These are phyloP conservation scores for Boletus vermiculosoides DNA, from an alignment of 768 basidiomycete species.

Conservation along the genomic window DNA sequence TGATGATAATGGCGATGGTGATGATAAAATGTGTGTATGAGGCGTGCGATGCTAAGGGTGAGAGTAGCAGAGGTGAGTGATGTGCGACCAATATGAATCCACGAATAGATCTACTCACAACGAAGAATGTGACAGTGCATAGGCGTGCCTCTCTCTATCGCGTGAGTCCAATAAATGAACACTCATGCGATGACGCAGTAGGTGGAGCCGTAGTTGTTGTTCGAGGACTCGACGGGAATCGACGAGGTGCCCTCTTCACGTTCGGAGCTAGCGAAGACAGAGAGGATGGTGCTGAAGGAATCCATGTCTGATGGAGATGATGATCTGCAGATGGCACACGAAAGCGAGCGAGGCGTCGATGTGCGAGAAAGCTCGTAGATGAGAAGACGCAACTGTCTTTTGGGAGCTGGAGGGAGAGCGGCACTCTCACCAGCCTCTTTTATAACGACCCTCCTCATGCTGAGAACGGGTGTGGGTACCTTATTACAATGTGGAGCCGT, in stretches of 20 bases:
- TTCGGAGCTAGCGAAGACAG: constrained; percentile 12
- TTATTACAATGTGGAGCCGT: neutral
- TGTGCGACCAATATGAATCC: neutral
- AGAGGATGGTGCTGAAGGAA: constrained; percentile 16
- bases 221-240: constrained; percentile 13
- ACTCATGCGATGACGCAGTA: constrained; percentile 25
- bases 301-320: constrained; percentile 20
- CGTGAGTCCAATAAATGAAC: neutral
- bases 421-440: constrained; percentile 3
- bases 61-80: constrained; percentile 7
- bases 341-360: neutral
- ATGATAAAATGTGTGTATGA: constrained; percentile 9
- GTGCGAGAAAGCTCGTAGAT: neutral
- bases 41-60: constrained; percentile 7
- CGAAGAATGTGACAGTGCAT: constrained; percentile 9
- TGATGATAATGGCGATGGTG: neutral
- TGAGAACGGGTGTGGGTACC: neutral
- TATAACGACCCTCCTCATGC: constrained; percentile 14
- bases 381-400: neutral
- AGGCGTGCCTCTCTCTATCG: neutral
- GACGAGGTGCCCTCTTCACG: constrained; percentile 9
- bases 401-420: constrained; percentile 3
- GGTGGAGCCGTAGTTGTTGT: neutral
- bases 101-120: constrained; percentile 19
- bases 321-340: neutral